These are phyloP conservation scores for Penicillium sp. DNA, from an alignment of 2,329 filamentous ascomycete genomes.

Conservation along the genomic window DNA sequence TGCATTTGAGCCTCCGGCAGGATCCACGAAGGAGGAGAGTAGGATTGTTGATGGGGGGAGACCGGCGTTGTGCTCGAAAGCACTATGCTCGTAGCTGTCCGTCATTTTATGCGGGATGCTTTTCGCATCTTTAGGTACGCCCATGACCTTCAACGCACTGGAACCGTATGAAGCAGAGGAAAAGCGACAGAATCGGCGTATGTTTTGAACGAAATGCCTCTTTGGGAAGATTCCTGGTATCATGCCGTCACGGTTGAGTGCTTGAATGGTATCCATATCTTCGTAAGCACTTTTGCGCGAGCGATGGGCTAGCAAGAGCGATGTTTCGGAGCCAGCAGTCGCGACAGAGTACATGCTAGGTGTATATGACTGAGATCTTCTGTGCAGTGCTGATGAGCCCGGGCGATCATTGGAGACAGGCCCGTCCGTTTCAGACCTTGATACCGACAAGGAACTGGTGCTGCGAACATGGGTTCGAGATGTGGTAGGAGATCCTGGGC, in stretches of 20 bases:
- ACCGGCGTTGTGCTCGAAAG: conserved; percentile 48
- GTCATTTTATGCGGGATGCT: conserved; percentile 30
- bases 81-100: conserved; percentile 46
- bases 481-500: conserved; percentile 41
- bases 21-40: conserved; percentile 70
- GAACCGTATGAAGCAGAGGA: conserved; percentile 50
- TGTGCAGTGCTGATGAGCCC: conserved; percentile 32
- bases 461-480: conserved; percentile 44
- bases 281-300: conserved; percentile 48
- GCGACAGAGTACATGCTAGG: conserved; percentile 50
- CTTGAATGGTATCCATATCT: conserved; percentile 45
- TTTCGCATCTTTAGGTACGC: conserved; percentile 36
- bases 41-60: conserved; percentile 52
- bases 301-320: conserved; percentile 45
- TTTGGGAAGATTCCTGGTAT: conserved; percentile 49
- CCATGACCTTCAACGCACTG: conserved; percentile 50
- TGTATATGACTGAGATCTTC: conserved; percentile 40
- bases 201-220: conserved; percentile 47
- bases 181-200: conserved; percentile 49
- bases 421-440: conserved; percentile 44
- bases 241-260: conserved; percentile 45
- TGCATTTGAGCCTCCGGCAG: conserved; percentile 66
- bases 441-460: conserved; percentile 44
- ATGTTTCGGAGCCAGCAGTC: conserved; percentile 46
- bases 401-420: conserved; percentile 32